Conservation (phyloP, 371 early-diverging fungal genomes). For the Syncephalastrum racemosum region DNA sequence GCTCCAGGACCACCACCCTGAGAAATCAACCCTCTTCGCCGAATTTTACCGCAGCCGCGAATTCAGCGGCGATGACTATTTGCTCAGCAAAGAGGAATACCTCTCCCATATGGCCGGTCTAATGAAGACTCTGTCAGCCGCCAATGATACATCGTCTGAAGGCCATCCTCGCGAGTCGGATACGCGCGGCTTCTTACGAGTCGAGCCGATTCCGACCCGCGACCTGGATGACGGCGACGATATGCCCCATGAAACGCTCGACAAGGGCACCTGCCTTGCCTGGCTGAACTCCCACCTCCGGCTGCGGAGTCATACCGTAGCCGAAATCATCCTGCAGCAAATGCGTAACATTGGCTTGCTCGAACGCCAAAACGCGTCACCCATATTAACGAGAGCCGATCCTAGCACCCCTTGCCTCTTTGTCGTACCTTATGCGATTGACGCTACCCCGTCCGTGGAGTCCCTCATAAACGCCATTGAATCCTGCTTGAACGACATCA, state of each 20-base stretch:
- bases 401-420: slow-evolving; percentile 40
- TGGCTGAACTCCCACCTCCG: slow-evolving; percentile 40
- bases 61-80: slow-evolving; percentile 17
- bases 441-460: slow-evolving; percentile 46
- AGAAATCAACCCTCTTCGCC: slow-evolving; percentile 28
- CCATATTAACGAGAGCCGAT: slow-evolving; percentile 20
- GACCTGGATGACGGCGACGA: slow-evolving; percentile 17
- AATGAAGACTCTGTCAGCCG: slow-evolving; percentile 37
- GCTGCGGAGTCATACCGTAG: slow-evolving; percentile 26
- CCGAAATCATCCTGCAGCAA: slow-evolving; percentile 49
- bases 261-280: slow-evolving; percentile 27
- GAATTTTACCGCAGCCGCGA: slow-evolving; percentile 26
- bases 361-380: slow-evolving; percentile 52
- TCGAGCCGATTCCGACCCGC: slow-evolving; percentile 20
- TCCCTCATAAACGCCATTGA: slow-evolving; percentile 51
- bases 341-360: slow-evolving; percentile 57
- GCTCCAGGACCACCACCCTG: slow-evolving; percentile 24
- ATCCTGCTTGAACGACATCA: slow-evolving; percentile 51
- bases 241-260: slow-evolving; percentile 30
- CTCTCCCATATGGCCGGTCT: slow-evolving; percentile 41
- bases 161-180: slow-evolving; percentile 3
- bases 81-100: slow-evolving; percentile 43
- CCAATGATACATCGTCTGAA: too few relatives aligned
- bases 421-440: slow-evolving; percentile 54
- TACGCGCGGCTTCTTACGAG: slow-evolving; percentile 29